Conservation (phyloP, 1,139 yeast species). For the Kluyveromyces sp. region DNA sequence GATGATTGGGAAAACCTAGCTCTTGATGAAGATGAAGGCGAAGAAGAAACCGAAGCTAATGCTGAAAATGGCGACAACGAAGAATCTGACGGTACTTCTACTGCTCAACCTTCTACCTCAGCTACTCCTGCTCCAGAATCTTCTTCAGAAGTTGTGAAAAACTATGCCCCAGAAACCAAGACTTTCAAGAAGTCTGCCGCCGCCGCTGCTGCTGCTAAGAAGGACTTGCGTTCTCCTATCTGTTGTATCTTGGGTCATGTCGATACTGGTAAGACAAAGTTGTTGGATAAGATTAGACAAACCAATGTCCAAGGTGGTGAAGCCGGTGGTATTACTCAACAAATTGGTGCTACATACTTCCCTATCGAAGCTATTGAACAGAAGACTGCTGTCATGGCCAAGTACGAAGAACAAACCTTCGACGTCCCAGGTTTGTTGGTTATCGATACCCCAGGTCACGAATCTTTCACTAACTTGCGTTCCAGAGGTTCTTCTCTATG, state of each 20-base stretch:
- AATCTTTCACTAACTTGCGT: conserved; percentile 94
- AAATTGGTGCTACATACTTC: conserved; percentile 99
- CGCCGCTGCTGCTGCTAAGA: conserved; percentile 18
- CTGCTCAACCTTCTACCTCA: conserved; percentile 1
- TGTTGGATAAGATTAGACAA: conserved; percentile 93
- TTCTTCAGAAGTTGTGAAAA: conserved; percentile 2
- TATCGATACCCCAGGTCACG: conserved; percentile 99
- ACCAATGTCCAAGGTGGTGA: conserved; percentile 99
- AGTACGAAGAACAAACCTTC: conserved; percentile 74
- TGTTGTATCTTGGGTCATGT: conserved; percentile 99
- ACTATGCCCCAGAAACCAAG: conserved; percentile 9
- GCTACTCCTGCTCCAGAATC: conserved; percentile 29
- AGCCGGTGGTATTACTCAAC: conserved; percentile 99
- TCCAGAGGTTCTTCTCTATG: conserved; percentile 98
- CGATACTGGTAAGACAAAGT: conserved; percentile 97
- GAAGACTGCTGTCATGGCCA: conserved; percentile 87
- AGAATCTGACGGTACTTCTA: conserved; percentile 3
- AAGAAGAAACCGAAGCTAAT: conserved; percentile 16
- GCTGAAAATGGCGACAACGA: conserved; percentile 13
- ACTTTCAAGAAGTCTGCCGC: conserved; percentile 12
- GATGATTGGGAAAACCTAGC: conserved; percentile 67
- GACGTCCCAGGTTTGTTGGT: conserved; percentile 96
- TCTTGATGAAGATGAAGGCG: conserved; percentile 44
- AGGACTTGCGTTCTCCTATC: conserved; percentile 89
- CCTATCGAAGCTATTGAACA: conserved; percentile 89